Percentiles rank a stretch among this genome's conserved stretches.
phyloP scores from a whole-genome alignment of 2,329 filamentous ascomycete genomes.

The Hypoxylon sp. region DNA sequence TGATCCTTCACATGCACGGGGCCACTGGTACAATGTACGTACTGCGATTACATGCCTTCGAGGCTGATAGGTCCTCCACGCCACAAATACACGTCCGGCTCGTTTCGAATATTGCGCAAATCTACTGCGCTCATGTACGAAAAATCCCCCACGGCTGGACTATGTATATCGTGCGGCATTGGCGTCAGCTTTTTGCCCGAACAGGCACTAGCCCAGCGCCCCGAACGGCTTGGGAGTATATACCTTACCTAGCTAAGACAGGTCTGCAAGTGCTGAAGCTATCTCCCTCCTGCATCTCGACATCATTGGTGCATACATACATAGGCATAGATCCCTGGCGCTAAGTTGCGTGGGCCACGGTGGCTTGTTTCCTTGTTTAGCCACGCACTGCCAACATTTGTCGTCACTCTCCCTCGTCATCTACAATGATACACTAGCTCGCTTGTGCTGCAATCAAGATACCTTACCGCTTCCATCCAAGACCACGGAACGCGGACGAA shows the following conservation, averaged over 20 bases:
- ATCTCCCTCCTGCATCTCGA: constrained; percentile 47
- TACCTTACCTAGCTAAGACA: constrained; percentile 12
- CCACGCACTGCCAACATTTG: constrained; percentile 43
- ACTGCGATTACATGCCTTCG: constrained; percentile 9
- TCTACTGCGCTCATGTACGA: neutral
- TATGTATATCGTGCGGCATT: constrained; percentile 8
- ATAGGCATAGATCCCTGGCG: constrained; percentile 22
- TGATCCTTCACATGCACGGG: constrained; percentile 40
- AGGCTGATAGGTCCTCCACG: constrained; percentile 24
- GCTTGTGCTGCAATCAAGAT: constrained; percentile 27
- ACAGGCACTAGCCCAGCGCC: constrained; percentile 26
- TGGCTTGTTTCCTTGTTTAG: constrained; percentile 49
- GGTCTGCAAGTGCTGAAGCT: constrained; percentile 34
- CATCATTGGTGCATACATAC: constrained; percentile 46
- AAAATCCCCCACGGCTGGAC: constrained; percentile 12
- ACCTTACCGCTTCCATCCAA: constrained; percentile 26
- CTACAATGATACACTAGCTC: constrained; percentile 5
- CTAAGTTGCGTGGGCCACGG: constrained; percentile 36
- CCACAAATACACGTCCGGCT: constrained; percentile 20
- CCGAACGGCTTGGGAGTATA: constrained; percentile 19
- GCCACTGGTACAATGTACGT: constrained; percentile 8
- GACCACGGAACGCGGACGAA: constrained; percentile 25
- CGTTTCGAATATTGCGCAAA: constrained; percentile 18
- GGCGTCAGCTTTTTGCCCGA: constrained; percentile 11
- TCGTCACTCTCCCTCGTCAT: constrained; percentile 38